Percentiles rank a stretch among this genome's conserved stretches.
Conservation (phyloP, 768 basidiomycete species). For the Boletales sp. region DNA sequence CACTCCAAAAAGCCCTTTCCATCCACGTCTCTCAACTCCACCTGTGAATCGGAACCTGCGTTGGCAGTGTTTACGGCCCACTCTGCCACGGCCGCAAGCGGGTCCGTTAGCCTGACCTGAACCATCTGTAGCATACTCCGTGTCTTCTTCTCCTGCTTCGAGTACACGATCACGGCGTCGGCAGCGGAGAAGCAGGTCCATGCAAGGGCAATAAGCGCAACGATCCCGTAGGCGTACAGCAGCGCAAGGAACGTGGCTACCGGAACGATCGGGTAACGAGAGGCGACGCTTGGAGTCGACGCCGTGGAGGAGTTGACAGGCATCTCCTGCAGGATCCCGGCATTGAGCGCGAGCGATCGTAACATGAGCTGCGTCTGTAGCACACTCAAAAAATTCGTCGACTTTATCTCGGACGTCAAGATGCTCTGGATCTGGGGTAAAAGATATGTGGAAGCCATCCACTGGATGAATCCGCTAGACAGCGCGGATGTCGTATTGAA, state of each 20-base stretch:
- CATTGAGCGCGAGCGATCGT: not conserved
- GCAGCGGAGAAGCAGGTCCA: not conserved
- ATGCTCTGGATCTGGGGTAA: not conserved
- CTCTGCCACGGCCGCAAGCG: not conserved
- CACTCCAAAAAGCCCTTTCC: not conserved
- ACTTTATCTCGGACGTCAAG: not conserved
- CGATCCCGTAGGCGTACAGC: not conserved
- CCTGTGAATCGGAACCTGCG: not conserved
- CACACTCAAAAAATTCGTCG: not conserved
- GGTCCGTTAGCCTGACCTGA: constrained; percentile 1
- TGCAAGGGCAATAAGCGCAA: not conserved
- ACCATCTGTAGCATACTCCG: not conserved
- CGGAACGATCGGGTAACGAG: not conserved
- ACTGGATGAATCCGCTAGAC: not conserved
- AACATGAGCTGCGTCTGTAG: not conserved
- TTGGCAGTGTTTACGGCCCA: not conserved
- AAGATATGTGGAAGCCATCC: constrained; percentile 2
- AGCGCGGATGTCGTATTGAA: constrained; percentile 1
- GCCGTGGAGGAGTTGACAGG: not conserved
- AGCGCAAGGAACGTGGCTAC: not conserved
- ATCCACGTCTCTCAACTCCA: not conserved
- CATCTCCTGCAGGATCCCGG: not conserved
- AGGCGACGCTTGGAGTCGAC: not conserved
- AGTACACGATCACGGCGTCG: not conserved
- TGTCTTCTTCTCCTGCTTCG: not conserved